Base-by-base conservation (phyloP, 495 filamentous ascomycete genomes). In the Aspergillus kassunensis region DNA sequence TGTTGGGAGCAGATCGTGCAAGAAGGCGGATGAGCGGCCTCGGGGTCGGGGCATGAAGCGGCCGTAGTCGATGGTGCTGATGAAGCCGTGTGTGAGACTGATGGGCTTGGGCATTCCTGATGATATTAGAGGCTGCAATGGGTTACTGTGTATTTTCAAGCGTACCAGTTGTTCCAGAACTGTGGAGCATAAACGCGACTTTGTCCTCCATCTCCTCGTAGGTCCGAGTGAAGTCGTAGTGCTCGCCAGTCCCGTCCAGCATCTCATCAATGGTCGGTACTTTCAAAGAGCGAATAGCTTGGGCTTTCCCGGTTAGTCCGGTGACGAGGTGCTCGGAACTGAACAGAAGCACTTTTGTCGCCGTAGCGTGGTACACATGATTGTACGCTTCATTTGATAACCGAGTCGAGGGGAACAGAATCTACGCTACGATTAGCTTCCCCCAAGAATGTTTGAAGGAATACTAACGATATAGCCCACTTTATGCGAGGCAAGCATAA, bases 131-230 rank as follows among this genome's bases (percentile, higher is more conserved):
- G n/a, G n/a, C n/a, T n/a, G n/a, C n/a, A n/a, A n/a, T n/a, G n/a
- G n/a, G n/a, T n/a, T n/a, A n/a, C n/a, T n/a, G n/a, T n/a, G n/a
- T n/a, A n/a, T n/a, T n/a, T n/a, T n/a, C n/a, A n/a, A n/a, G n/a
- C n/a, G n/a, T n/a, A n/a, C n/a, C n/a, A n/a, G 71, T 73, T 4
- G 71, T 61, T n/a, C 71, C 70, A 6, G 71, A 75, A 11, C 68
- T 75, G 54, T 72, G 71, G 23, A 72, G 9, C 1, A 70, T 61
- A 20, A 63, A 53, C 10, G 68, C 33, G 1, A 53, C 59, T 24
- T 71, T 66, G 13, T 52, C 24, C 0, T 31, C 36, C 20, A 60
- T 63, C 20, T 53, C 44, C 2, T 56, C 50, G 33, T 65, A 66
- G 0, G 48, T 56, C 33, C 66, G 67, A 1, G 45, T 19, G 27